Evolutionary conservation across 106 monocot genomes (phyloP).

Genomic region (Dactylorhiza incarnata): DNA sequence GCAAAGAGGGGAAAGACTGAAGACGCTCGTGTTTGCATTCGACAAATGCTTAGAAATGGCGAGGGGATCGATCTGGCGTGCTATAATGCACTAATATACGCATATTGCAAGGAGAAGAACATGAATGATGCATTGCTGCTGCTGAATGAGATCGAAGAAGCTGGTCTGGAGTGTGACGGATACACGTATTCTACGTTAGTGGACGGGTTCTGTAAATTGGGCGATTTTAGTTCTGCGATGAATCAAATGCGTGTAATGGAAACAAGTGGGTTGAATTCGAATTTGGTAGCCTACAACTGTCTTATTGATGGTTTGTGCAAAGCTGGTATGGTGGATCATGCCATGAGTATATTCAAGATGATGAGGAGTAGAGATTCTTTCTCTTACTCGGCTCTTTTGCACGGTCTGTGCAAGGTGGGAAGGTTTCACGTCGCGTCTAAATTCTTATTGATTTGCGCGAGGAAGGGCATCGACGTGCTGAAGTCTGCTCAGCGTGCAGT

Average conservation of each 20-base stretch:
- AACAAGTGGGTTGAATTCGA: constrained; percentile 27
- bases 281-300: constrained; percentile 70
- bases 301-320: constrained; percentile 75
- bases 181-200: constrained; percentile 77
- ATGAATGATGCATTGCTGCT: constrained; percentile 46
- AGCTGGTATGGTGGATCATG: constrained; percentile 40
- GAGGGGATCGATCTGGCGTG: constrained; percentile 60
- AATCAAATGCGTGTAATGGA: constrained; percentile 46
- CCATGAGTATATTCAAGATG: constrained; percentile 47
- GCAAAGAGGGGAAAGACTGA: constrained; percentile 44
- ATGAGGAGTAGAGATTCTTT: constrained; percentile 68
- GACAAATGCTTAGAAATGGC: constrained; percentile 45
- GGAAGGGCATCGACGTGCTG: constrained; percentile 41
- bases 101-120: constrained; percentile 53
- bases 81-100: constrained; percentile 71
- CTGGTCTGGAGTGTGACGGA: constrained; percentile 46
- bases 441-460: constrained; percentile 41
- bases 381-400: constrained; percentile 69
- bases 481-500: constrained; percentile 42
- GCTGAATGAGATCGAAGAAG: constrained; percentile 51
- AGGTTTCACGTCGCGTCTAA: constrained; percentile 51
- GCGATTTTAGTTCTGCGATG: constrained; percentile 38
- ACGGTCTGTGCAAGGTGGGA: constrained; percentile 53
- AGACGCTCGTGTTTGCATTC: constrained; percentile 45
- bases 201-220: constrained; percentile 67